A percentile compares a stretch with the other conserved stretches of the same genome.
These are phyloP conservation scores for Colletotrichum acutatum DNA, from an alignment of 2,329 filamentous ascomycete genomes.

Conservation along the genomic window DNA sequence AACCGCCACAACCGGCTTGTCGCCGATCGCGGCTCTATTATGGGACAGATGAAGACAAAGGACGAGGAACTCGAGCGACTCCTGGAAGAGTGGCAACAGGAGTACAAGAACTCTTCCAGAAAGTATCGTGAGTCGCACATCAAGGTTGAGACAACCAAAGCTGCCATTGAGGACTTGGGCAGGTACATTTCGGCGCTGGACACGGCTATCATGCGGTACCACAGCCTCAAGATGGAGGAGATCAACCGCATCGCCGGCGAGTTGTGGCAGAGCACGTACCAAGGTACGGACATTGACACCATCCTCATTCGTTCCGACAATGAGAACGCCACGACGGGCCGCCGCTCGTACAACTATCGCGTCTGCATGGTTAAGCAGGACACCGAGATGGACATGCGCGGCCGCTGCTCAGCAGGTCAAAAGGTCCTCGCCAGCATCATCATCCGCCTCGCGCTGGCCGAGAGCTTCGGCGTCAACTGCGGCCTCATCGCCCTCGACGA, in stretches of 20 bases:
- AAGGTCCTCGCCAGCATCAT: conserved; percentile 98
- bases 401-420: conserved; percentile 94
- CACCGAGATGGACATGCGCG: conserved; percentile 99
- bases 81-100: conserved; percentile 82
- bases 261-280: conserved; percentile 97
- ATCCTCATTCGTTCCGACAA: conserved; percentile 95
- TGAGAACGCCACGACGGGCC: conserved; percentile 74
- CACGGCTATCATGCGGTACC: conserved; percentile 97
- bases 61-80: conserved; percentile 81
- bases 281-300: conserved; percentile 96
- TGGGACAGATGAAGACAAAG: conserved; percentile 84
- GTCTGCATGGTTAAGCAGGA: conserved; percentile 98
- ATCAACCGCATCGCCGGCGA: conserved; percentile 96
- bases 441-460: conserved; percentile 93
- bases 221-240: conserved; percentile 97
- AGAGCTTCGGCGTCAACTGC: conserved; percentile 96
- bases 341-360: conserved; percentile 94
- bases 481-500: conserved; percentile 97
- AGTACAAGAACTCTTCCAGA: conserved; percentile 84
- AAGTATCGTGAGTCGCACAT: conserved; percentile 91
- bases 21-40: conserved; percentile 78
- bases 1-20: conserved; percentile 74
- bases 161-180: conserved; percentile 88
- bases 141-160: conserved; percentile 90
- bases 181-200: conserved; percentile 88